These are phyloP conservation scores for Sporothrix euskadiensis DNA, from an alignment of 2,329 filamentous ascomycete species.

Conservation along the genomic window DNA sequence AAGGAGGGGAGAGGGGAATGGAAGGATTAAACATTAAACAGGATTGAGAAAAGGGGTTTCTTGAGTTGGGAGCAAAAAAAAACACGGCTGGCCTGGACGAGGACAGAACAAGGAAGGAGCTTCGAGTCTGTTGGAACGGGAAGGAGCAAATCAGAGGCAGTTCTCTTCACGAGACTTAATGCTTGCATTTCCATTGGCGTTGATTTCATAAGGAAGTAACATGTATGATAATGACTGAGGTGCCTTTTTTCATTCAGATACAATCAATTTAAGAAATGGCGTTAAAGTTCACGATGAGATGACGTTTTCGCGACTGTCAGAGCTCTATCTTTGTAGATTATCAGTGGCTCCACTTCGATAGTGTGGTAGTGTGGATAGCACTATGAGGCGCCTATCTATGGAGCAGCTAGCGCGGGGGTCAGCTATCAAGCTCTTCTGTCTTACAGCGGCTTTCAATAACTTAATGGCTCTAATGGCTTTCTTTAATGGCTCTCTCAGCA, in stretches of 20 bases:
- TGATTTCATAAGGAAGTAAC: not conserved
- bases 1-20: not conserved
- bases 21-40: not conserved
- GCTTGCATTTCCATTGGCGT: not conserved
- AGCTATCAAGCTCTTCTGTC: not conserved
- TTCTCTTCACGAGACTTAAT: not conserved
- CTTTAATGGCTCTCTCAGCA: not conserved
- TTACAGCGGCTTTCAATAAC: not conserved
- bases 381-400: not conserved
- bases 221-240: not conserved
- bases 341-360: not conserved
- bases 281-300: not conserved
- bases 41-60: not conserved
- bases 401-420: constrained; percentile 5
- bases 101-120: not conserved
- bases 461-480: not conserved
- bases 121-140: not conserved
- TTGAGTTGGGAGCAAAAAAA: not conserved
- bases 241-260: not conserved
- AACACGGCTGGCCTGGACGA: not conserved
- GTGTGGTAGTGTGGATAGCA: constrained; percentile 2
- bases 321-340: not conserved
- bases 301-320: not conserved
- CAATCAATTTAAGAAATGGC: not conserved
- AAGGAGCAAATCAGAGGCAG: not conserved